Evolutionary conservation across 805 yeast genomes (phyloP).

Genomic region (Saccharomycopsis sp.): DNA sequence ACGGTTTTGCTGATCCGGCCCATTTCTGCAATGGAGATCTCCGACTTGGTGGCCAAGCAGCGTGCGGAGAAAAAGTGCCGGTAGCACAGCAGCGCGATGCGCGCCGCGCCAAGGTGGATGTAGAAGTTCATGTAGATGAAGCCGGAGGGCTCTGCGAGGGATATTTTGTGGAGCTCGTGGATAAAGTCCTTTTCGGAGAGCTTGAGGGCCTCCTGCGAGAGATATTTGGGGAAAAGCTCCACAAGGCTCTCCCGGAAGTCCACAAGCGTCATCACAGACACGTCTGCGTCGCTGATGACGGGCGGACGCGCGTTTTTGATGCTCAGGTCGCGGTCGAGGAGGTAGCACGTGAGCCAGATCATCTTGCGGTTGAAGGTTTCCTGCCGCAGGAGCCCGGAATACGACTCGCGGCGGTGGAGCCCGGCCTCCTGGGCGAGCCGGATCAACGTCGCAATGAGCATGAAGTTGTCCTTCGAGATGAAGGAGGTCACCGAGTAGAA

Average conservation of each 20-base stretch:
- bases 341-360: conserved; percentile 45
- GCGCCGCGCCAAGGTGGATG: not conserved
- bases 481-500: conserved; percentile 30
- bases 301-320: conserved; percentile 46
- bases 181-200: conserved; percentile 5
- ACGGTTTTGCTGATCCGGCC: not conserved
- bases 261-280: conserved; percentile 25
- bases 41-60: not conserved
- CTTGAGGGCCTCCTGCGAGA: not conserved
- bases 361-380: conserved; percentile 35
- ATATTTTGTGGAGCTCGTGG: conserved; percentile 1
- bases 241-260: conserved; percentile 7
- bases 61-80: conserved; percentile 5
- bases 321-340: conserved; percentile 39
- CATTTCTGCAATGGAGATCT: not conserved
- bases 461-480: conserved; percentile 37
- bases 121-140: conserved; percentile 5
- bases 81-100: conserved; percentile 3
- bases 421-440: conserved; percentile 54
- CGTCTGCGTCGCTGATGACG: conserved; percentile 35
- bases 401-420: conserved; percentile 43
- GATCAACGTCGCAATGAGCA: conserved; percentile 39
- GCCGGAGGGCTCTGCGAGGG: not conserved
- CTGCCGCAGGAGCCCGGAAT: conserved; percentile 29
- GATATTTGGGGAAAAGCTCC: conserved; percentile 2